Evolutionary conservation across 2,329 filamentous ascomycete genomes (phyloP), one percentile per base, ranked within the genome.

Genomic region (Lecanicillium sp.): DNA sequence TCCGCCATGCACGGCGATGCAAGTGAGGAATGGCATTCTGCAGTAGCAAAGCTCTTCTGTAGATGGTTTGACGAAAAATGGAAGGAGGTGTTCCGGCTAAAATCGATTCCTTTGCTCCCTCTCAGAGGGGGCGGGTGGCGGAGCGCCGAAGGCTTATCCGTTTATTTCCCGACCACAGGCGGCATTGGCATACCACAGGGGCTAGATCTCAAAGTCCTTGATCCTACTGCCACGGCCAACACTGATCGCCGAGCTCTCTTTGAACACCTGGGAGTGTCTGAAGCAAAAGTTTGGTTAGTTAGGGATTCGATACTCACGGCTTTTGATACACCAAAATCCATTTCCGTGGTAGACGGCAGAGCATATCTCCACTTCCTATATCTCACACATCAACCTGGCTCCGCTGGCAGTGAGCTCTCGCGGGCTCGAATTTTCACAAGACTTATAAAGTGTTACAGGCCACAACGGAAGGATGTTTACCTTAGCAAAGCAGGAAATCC

Each of bases 311-410:
- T 40, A 25, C 11, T 25, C 7, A 25, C 7, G 22, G 11, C 22
- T 11, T 25, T 25, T 11, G 11, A 25, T 25, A 11, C 6, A 25
- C 22, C 6, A 7, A 7, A 6, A 11, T 11, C 22, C 19, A n/a
- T 36, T 2, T 4, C 9, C 5, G 11, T 9, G 14, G 12, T 13
- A 14, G 15, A 35, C 8, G 35, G 25, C 14, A 29, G 22, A n/a
- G 13, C 32, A 16, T 34, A 43, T 22, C 38, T 43, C 5, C 33
- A 38, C 13, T 47, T 41, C 28, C 31, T 47, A 8, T 47, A 45
- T 20, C 22, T 29, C 27, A 41, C 45, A 12, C 22, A 25, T 25
- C 22, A 25, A 11, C 22, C 22, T 25, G 22, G 22, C 11, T 7
- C 7, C 22, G 11, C 22, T 11, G 11, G 22, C 22, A 25, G 7